A percentile compares a stretch with the other conserved stretches of the same genome.
phyloP scores from a whole-genome alignment of 2,329 filamentous ascomycete genomes.

The Ceratocystis destructans region DNA sequence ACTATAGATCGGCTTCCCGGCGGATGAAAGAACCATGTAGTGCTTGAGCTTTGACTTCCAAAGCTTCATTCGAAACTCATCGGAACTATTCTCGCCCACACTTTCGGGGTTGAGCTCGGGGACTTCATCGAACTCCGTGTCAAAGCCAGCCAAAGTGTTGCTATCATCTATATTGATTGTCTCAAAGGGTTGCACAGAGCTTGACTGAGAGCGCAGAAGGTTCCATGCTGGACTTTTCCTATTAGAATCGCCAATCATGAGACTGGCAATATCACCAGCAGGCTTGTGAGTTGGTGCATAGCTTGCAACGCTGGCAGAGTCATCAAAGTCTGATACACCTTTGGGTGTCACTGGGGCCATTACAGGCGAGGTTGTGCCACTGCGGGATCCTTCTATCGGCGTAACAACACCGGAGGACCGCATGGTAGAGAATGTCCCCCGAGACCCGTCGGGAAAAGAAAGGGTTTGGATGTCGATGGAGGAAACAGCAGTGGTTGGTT shows the following conservation, averaged over 20 bases:
- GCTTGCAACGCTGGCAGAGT: conserved; percentile 53
- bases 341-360: conserved; percentile 18
- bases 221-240: conserved; percentile 56
- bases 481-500: conserved; percentile 73
- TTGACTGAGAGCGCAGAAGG: conserved; percentile 48
- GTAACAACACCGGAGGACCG: conserved; percentile 27
- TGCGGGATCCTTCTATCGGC: conserved; percentile 25
- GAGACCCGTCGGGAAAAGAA: conserved; percentile 54
- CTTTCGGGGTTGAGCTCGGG: conserved; percentile 32
- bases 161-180: conserved; percentile 32
- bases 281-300: conserved; percentile 49
- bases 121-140: conserved; percentile 64
- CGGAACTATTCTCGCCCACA: conserved; percentile 29
- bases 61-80: conserved; percentile 48
- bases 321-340: conserved; percentile 36
- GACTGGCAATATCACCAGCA: conserved; percentile 63
- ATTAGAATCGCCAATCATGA: conserved; percentile 59
- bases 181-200: conserved; percentile 48
- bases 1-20: conserved; percentile 94
- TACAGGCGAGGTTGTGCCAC: conserved; percentile 31
- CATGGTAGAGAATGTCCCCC: conserved; percentile 45
- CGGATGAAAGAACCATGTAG: conserved; percentile 89
- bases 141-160: conserved; percentile 52
- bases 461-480: conserved; percentile 68
- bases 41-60: conserved; percentile 96